These are phyloP conservation scores for Citrullus mucosospermus DNA, from an alignment of 306 rosid species.

Conservation along the genomic window DNA sequence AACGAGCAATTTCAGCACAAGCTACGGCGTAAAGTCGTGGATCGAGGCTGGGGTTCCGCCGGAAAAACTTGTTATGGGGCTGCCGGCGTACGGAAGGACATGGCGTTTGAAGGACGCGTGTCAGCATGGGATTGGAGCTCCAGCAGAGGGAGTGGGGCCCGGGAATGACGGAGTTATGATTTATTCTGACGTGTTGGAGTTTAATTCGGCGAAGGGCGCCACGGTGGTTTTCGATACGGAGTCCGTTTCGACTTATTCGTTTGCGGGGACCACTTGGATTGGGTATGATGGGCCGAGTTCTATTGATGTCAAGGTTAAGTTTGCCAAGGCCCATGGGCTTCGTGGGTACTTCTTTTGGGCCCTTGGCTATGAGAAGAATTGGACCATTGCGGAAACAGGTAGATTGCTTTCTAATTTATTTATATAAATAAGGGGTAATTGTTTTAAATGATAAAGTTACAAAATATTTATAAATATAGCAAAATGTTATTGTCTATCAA, in stretches of 20 bases:
- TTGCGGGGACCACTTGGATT: slow-evolving; percentile 48
- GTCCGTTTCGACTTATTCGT: slow-evolving; percentile 43
- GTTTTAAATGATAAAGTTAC: too few relatives aligned
- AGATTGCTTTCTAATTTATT: neutral
- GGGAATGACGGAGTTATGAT: slow-evolving; percentile 34
- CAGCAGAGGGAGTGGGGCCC: slow-evolving; percentile 35
- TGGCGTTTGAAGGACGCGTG: slow-evolving; percentile 41
- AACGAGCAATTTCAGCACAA: slow-evolving; percentile 29
- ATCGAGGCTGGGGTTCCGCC: slow-evolving; percentile 38
- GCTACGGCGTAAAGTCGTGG: slow-evolving; percentile 54
- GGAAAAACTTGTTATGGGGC: slow-evolving; percentile 49
- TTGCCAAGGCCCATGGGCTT: slow-evolving; percentile 27
- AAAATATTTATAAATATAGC: too few relatives aligned
- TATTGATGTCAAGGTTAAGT: slow-evolving; percentile 29
- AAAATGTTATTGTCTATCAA: too few relatives aligned
- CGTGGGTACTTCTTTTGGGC: slow-evolving; percentile 91
- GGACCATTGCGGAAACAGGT: slow-evolving; percentile 57
- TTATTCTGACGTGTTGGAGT: slow-evolving; percentile 28
- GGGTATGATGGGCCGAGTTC: slow-evolving; percentile 61
- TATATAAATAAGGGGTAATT: too few relatives aligned
- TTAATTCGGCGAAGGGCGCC: slow-evolving; percentile 20
- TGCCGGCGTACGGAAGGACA: slow-evolving; percentile 53
- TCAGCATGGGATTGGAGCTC: slow-evolving; percentile 31
- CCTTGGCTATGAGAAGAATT: slow-evolving; percentile 47
- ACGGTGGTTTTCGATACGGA: slow-evolving; percentile 32